Evolutionary conservation across 345 rosid genomes (phyloP), one percentile per base, ranked within the genome.

Genomic region (Brassica incana): DNA sequence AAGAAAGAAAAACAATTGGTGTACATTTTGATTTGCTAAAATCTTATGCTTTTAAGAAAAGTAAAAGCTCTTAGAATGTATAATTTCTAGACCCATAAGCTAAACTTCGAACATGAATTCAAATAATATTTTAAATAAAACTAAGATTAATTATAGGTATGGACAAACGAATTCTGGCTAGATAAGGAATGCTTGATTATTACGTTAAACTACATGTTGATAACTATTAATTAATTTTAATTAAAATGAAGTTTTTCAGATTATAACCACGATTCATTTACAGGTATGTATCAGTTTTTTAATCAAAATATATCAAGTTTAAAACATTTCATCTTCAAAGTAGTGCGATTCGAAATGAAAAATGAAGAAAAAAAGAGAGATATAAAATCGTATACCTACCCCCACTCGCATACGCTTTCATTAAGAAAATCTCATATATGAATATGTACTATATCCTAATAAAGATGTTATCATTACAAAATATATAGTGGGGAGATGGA

Each of bases 381-480:
- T 10, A 43, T 32, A 73, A 78, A 73, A 79, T 79, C 82, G 30
- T 63, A 76, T 80, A 58, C 83, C 83, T 80, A 71, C 78, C 80
- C 78, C 80, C 83, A 81, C 80, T 81, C 58, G 6, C 65, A 45
- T 48, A 76, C 73, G 59, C 76, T 71, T 76, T 76, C 68, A 43
- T 66, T 65, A 76, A 80, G 5, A 23, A 65, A 70, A 29, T 40
- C 54, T 14, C 4, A 50, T 18, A 61, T 8, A 65, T 5, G 16
- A 50, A 32, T 48, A 33, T 74, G 45, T 38, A 45, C n/a, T 45
- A 69, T 50, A 52, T 48, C n/a, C 36, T 25, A 14, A 8, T 48
- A 33, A 62, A 48, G 45, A 8, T 45, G 5, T 15, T 60, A 35
- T 78, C 27, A 63, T 64, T 52, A 27, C 2, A 72, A 50, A 48